Conservation (phyloP, 2,329 filamentous ascomycete species). For the Scedosporium boydii region DNA sequence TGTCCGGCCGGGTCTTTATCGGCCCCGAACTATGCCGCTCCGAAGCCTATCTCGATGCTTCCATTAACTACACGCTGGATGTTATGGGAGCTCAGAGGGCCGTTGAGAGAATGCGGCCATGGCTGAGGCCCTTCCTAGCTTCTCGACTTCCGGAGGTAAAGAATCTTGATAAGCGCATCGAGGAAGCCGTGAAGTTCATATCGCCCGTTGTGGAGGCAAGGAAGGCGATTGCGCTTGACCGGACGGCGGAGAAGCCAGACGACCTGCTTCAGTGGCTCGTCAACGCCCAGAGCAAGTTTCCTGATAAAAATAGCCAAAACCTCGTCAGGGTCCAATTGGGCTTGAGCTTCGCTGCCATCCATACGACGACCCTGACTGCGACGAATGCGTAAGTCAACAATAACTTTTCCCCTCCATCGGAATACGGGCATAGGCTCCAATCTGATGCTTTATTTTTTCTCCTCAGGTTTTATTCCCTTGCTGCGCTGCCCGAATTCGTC, state of each 20-base stretch:
- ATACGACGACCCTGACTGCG: constrained; percentile 35
- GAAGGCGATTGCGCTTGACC: constrained; percentile 8
- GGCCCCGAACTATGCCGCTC: constrained; percentile 34
- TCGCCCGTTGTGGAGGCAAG: constrained; percentile 28
- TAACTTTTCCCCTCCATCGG: neutral
- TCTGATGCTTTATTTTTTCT: neutral
- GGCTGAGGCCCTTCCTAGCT: constrained; percentile 24
- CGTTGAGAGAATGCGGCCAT: constrained; percentile 18
- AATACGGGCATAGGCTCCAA: neutral
- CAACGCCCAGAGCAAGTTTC: constrained; percentile 25
- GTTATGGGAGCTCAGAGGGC: constrained; percentile 24
- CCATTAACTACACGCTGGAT: constrained; percentile 37
- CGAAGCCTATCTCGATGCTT: constrained; percentile 32
- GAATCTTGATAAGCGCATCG: constrained; percentile 20
- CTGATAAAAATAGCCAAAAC: constrained; percentile 20
- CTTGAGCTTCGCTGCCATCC: constrained; percentile 39
- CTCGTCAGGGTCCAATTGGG: constrained; percentile 31
- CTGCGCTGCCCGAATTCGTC: constrained; percentile 37
- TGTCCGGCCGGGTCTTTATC: constrained; percentile 36
- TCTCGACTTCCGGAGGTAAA: constrained; percentile 23
- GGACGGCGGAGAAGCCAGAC: constrained; percentile 23
- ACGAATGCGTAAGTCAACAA: constrained; percentile 29
- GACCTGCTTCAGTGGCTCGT: constrained; percentile 40
- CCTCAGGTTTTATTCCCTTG: constrained; percentile 37
- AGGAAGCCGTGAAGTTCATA: constrained; percentile 25